phyloP scores from a whole-genome alignment of 495 filamentous ascomycete genomes.

The Cercophora newfieldiana region DNA sequence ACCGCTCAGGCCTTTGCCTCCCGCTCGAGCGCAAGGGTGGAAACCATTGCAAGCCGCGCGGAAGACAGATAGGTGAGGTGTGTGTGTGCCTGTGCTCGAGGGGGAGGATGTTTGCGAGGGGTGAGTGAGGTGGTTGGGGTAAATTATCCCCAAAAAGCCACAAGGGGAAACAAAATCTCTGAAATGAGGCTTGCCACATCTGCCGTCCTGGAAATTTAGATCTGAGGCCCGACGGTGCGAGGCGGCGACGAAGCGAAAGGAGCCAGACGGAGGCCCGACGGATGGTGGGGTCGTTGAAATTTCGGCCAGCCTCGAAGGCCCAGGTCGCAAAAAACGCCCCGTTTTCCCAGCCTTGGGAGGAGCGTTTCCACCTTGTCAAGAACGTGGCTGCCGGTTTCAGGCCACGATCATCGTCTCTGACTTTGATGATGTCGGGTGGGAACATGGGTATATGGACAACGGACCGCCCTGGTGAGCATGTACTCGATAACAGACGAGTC shows the following conservation, averaged over 20 bases:
- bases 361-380: not conserved
- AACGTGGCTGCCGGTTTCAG: slow-evolving; percentile 12
- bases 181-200: slow-evolving; percentile 23
- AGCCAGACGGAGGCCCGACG: slow-evolving; percentile 1
- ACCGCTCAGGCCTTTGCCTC: not conserved
- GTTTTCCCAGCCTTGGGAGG: not conserved
- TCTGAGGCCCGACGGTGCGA: slow-evolving; percentile 18
- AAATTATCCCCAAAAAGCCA: slow-evolving; percentile 9
- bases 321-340: no score
- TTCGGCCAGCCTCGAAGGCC: slow-evolving; percentile 3
- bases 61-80: not conserved
- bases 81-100: slow-evolving; percentile 5
- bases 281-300: not conserved
- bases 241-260: slow-evolving; percentile 16
- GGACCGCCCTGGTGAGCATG: not conserved
- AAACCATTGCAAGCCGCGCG: not conserved
- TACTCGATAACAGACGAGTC: not conserved
- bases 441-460: slow-evolving; percentile 6
- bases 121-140: not conserved
- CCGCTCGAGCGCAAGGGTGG: not conserved
- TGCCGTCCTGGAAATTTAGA: slow-evolving; percentile 27
- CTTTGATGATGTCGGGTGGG: not conserved
- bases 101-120: not conserved
- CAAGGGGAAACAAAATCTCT: not conserved
- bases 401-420: not conserved